A percentile compares a stretch with the other conserved stretches of the same genome.
phyloP scores from a whole-genome alignment of 331 rosid genomes.

The Rosa hybrid region DNA sequence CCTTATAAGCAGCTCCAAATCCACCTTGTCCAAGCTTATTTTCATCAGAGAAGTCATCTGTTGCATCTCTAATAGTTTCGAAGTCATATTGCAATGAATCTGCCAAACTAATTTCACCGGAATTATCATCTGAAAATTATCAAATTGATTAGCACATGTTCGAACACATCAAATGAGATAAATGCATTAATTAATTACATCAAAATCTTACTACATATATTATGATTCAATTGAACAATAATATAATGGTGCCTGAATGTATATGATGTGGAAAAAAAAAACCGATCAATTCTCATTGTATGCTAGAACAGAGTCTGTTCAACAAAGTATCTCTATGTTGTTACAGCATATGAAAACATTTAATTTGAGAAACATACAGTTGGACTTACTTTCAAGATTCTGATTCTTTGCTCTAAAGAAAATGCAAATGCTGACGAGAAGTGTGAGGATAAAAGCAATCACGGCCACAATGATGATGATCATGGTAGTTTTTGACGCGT shows the following conservation, averaged over 20 bases:
- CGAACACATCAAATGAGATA: not conserved
- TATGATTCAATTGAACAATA: not conserved
- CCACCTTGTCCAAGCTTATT: constrained; percentile 36
- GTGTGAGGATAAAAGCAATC: not conserved
- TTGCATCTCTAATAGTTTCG: constrained; percentile 22
- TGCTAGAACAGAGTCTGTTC: not conserved
- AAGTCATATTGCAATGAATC: constrained; percentile 33
- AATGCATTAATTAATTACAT: not conserved
- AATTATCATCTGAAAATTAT: not conserved
- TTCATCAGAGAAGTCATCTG: constrained; percentile 27
- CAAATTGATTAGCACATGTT: not conserved
- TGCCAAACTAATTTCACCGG: not conserved
- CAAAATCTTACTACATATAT: not conserved
- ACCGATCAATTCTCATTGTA: too few relatives aligned
- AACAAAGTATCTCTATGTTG: not conserved
- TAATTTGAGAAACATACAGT: too few relatives aligned
- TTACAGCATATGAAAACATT: not conserved
- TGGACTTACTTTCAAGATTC: constrained; percentile 13
- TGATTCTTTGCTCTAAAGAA: not conserved
- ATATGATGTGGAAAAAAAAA: too few relatives aligned
- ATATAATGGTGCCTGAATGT: too few relatives aligned
- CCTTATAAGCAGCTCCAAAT: constrained; percentile 37
- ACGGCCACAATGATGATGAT: not conserved
- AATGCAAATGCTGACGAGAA: not conserved
- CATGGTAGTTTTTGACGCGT: constrained; percentile 1